A percentile compares a stretch with the other conserved stretches of the same genome.
These are phyloP conservation scores for Naganishia friedmannii DNA, from an alignment of 768 basidiomycete species.

Conservation along the genomic window DNA sequence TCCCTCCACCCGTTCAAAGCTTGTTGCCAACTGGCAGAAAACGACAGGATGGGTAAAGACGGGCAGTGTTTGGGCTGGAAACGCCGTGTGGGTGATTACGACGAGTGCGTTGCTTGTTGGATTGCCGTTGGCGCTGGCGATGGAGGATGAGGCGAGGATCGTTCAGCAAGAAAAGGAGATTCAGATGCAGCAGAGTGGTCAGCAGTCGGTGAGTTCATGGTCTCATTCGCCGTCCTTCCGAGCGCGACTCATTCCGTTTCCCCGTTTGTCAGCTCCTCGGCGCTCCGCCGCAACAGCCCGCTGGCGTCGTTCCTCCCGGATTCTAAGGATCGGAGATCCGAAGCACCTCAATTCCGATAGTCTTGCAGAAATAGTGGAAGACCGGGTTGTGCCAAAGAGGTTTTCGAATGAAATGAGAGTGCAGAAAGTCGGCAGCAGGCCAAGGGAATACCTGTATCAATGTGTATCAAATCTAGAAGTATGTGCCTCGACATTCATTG, in stretches of 20 bases:
- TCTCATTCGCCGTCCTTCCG: background rate
- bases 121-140: conserved; percentile 81
- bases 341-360: background rate
- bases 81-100: conserved; percentile 89
- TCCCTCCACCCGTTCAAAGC: conserved; percentile 76
- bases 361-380: background rate
- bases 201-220: conserved; percentile 67
- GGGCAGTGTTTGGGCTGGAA: conserved; percentile 71
- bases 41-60: conserved; percentile 67
- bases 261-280: conserved; percentile 65
- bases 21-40: conserved; percentile 63
- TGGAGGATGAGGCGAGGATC: conserved; percentile 95
- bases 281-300: conserved; percentile 56
- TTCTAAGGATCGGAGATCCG: conserved; percentile 57
- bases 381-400: background rate
- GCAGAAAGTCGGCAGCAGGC: background rate
- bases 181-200: conserved; percentile 86
- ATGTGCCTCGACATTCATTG: background rate
- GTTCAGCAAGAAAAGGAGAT: conserved; percentile 92
- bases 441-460: background rate
- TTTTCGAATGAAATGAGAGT: no score
- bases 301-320: conserved; percentile 76
- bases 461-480: background rate
- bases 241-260: conserved; percentile 6
- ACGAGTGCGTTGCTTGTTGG: conserved; percentile 91